Evolutionary conservation across 108 stramenopile species (phyloP), one percentile per base, ranked within the genome.

Genomic region (Aureococcus anophagefferens): DNA sequence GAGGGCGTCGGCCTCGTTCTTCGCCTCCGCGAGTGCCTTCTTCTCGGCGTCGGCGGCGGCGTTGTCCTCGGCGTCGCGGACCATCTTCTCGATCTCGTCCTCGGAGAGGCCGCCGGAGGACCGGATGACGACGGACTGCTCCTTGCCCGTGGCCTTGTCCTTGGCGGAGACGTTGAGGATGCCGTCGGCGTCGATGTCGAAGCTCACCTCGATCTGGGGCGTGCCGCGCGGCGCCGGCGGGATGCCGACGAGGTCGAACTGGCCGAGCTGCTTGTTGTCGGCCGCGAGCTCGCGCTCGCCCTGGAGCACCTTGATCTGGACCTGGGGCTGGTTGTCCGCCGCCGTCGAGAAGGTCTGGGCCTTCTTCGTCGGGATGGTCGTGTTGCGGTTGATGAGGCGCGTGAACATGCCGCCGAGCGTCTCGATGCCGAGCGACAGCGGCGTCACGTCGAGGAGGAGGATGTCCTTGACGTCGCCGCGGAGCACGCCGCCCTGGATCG

Each of bases 331-430:
- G 83, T 96, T 98, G 84, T 99, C 98, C 46, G 94, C 96, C 63
- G 97, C 97, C 7, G 98, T 99, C 35, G 90, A 91, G 81, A 99
- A 99, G 37, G 90, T 91, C 91, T 99, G 99, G 63, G 91, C 88
- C 83, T 98, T 98, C 92, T 98, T 98, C 69, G 97, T 98, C 21
- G 99, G 99, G 76, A 99, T 99, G 77, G 99, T 98, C 46, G 99
- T 99, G 81, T 98, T 98, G 17, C 97, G 83, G 33, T 93, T 93
- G 82, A 99, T 99, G 70, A 99, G 88, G 69, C 94, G 94, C 70
- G 99, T 99, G 92, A 99, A 95, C 66, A 99, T 96, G 65, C 99
- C 99, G 31, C 99, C 99, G 65, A 99, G 88, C 33, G 99, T 99
- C 85, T 99, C 97, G 64, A 99, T 96, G 63, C 99, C 99, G 29